Evolutionary conservation across 1,284 basidiomycete genomes (phyloP).

Genomic region (Cutaneotrichosporon arboriforme): DNA sequence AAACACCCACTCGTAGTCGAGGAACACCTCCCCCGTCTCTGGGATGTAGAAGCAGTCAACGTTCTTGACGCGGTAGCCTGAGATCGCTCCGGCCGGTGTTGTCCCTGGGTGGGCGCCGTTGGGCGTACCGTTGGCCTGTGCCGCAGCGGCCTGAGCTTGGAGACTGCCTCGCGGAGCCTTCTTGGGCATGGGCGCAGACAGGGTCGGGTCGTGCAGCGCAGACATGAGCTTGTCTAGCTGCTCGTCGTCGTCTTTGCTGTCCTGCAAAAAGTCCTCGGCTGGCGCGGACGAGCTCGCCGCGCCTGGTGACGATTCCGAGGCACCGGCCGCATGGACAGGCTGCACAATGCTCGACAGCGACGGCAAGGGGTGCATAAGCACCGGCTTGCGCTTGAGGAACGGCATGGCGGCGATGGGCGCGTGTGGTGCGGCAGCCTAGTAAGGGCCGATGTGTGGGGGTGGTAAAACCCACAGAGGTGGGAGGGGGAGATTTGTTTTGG

Average conservation of each 20-base stretch:
- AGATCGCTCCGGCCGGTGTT: too few species aligned
- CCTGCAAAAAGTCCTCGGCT: conserved; percentile 22
- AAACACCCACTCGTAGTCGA: conserved; percentile 78
- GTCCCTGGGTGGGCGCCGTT: conserved; percentile 1
- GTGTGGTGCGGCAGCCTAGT: background rate
- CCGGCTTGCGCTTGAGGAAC: conserved; percentile 82
- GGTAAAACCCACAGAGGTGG: too few species aligned
- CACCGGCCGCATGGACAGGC: conserved; percentile 6
- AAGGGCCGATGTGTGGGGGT: background rate
- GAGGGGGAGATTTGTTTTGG: background rate
- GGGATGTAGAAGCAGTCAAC: conserved; percentile 77
- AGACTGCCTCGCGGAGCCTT: background rate
- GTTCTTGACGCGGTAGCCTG: conserved; percentile 26
- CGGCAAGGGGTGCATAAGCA: conserved; percentile 61
- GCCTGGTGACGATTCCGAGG: conserved; percentile 1
- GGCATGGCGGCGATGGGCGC: conserved; percentile 56
- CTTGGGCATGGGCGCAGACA: conserved; percentile 5
- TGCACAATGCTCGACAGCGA: conserved; percentile 26
- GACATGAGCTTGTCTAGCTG: conserved; percentile 35
- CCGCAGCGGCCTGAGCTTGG: background rate
- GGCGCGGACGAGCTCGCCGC: conserved; percentile 3
- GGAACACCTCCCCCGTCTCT: conserved; percentile 91
- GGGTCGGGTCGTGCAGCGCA: conserved; percentile 19
- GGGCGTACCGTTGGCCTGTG: conserved; percentile 12
- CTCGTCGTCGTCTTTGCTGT: conserved; percentile 38